phyloP scores from a whole-genome alignment of 2,329 filamentous ascomycete genomes.

The Colletotrichum filicis region DNA sequence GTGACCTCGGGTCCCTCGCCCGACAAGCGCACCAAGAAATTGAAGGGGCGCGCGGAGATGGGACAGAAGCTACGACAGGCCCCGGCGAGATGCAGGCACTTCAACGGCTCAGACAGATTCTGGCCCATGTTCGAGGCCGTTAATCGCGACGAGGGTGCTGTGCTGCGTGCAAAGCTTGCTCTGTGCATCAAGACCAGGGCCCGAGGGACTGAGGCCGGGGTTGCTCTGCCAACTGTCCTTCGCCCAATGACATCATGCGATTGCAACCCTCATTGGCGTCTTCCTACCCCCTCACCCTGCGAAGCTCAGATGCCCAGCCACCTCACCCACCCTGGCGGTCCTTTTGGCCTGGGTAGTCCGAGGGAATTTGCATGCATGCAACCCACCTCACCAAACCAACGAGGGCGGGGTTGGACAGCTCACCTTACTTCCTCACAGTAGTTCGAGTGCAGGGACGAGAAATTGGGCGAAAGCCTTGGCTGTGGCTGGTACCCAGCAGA shows the following conservation, averaged over 20 bases:
- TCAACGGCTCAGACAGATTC: conserved; percentile 48
- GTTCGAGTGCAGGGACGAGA: conserved; percentile 17
- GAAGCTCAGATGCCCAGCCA: conserved; percentile 27
- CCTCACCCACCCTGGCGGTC: conserved; percentile 10
- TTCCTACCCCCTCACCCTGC: not conserved
- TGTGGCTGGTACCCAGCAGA: not conserved
- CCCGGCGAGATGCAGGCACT: conserved; percentile 43
- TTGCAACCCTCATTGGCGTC: not conserved
- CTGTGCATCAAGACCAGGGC: not conserved
- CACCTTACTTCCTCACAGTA: not conserved
- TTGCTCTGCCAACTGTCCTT: conserved; percentile 31
- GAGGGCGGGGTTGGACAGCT: conserved; percentile 12
- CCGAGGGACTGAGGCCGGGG: conserved; percentile 2
- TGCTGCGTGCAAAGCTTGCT: not conserved
- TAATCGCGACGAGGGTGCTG: not conserved
- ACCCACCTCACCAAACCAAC: conserved; percentile 15
- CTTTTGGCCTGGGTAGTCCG: conserved; percentile 1
- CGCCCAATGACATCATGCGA: conserved; percentile 33
- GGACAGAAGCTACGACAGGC: not conserved
- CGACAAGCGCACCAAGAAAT: conserved; percentile 68
- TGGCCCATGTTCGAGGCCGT: conserved; percentile 49
- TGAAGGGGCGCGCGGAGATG: conserved; percentile 42
- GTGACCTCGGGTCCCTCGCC: conserved; percentile 67
- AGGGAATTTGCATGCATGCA: conserved; percentile 11
- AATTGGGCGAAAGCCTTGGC: not conserved